A percentile compares a stretch with the other conserved stretches of the same genome.
Evolutionary conservation across 2,329 filamentous ascomycete genomes (phyloP).

Genomic region (Tolypocladium pustulatum): DNA sequence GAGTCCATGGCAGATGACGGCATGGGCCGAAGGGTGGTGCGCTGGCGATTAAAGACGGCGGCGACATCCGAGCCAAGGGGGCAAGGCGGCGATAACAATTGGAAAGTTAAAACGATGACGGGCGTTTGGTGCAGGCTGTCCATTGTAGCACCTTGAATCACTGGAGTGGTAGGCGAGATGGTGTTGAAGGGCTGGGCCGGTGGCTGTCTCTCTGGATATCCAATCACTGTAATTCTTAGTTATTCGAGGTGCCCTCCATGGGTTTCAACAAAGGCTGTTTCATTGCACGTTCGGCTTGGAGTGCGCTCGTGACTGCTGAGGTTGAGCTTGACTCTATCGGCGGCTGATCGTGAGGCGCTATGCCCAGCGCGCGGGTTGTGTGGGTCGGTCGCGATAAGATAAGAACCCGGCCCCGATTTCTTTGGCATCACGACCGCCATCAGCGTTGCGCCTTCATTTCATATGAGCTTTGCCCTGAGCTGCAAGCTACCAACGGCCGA

Average conservation of each 20-base stretch:
- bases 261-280: neutral
- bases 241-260: neutral
- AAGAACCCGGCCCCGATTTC: neutral
- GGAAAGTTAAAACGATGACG: neutral
- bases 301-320: neutral
- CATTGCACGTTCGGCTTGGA: neutral
- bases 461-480: neutral
- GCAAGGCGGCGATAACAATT: neutral
- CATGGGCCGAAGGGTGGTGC: neutral
- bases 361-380: neutral
- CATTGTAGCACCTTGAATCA: neutral
- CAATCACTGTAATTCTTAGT: neutral
- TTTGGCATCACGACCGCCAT: neutral
- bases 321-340: neutral
- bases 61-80: neutral
- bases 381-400: neutral
- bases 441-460: neutral
- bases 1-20: neutral
- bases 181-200: neutral
- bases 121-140: neutral
- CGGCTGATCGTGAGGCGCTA: neutral
- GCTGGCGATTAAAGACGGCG: neutral
- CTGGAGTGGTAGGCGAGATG: neutral
- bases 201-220: neutral
- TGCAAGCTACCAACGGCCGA: neutral